phyloP scores from a whole-genome alignment of 2,329 filamentous ascomycete species.

The Microdochium nivale region DNA sequence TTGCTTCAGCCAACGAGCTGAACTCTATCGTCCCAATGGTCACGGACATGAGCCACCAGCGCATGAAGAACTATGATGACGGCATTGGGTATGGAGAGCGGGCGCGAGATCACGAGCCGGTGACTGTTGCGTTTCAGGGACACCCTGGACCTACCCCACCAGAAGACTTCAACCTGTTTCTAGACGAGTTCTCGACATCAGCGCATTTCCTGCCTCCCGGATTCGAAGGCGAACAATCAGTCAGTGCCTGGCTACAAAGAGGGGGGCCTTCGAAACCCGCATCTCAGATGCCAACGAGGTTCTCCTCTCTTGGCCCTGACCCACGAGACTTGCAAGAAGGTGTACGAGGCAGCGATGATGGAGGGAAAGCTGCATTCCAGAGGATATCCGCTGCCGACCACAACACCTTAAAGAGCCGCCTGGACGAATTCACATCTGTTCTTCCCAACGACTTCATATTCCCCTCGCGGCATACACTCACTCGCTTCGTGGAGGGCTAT shows the following conservation, averaged over 20 bases:
- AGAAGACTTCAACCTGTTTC: conserved; percentile 50
- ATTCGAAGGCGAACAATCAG: conserved; percentile 44
- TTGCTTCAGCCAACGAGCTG: conserved; percentile 45
- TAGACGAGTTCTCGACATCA: conserved; percentile 47
- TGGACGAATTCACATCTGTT: conserved; percentile 53
- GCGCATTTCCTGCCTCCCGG: conserved; percentile 47
- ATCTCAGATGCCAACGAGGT: conserved; percentile 45
- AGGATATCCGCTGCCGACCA: conserved; percentile 46
- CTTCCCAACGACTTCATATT: conserved; percentile 56
- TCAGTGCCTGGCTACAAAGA: conserved; percentile 37
- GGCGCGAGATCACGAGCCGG: conserved; percentile 33
- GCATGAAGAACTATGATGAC: conserved; percentile 42
- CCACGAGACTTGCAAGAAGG: conserved; percentile 33
- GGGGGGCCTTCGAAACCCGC: conserved; percentile 36
- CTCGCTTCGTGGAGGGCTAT: conserved; percentile 62
- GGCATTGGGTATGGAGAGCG: conserved; percentile 39
- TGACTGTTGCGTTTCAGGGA: conserved; percentile 30
- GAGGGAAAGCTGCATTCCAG: conserved; percentile 29
- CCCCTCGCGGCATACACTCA: conserved; percentile 60
- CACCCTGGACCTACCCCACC: conserved; percentile 32
- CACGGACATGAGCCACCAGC: conserved; percentile 31
- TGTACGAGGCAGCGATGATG: conserved; percentile 29
- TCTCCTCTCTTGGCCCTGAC: conserved; percentile 45
- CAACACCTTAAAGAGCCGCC: conserved; percentile 45
- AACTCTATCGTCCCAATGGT: conserved; percentile 43